phyloP scores from a whole-genome alignment of 2,329 filamentous ascomycete species.

The Calonectria ilicicola region DNA sequence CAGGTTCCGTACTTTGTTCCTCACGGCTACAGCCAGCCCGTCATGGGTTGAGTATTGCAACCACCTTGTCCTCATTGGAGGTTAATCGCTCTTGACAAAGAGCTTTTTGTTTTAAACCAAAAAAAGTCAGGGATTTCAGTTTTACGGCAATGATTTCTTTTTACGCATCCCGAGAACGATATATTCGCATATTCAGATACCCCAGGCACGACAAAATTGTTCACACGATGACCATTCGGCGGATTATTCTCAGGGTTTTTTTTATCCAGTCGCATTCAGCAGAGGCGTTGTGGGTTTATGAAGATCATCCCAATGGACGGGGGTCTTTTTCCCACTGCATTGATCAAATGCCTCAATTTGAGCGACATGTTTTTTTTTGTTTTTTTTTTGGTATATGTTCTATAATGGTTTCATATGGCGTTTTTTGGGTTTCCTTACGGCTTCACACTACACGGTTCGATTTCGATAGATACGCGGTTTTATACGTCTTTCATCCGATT shows the following conservation, averaged over 20 bases:
- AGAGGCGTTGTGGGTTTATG: conserved; percentile 19
- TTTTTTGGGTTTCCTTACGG: conserved; percentile 35
- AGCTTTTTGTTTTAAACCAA: conserved; percentile 37
- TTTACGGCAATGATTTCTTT: conserved; percentile 50
- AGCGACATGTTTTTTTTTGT: conserved; percentile 27
- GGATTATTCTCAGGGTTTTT: conserved; percentile 43
- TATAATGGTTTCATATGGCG: conserved; percentile 51
- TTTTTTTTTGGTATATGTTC: conserved; percentile 45
- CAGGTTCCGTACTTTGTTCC: conserved; percentile 60
- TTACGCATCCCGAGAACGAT: conserved; percentile 48
- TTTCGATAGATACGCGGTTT: conserved; percentile 43
- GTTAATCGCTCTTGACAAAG: conserved; percentile 36
- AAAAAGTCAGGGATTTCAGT: conserved; percentile 42
- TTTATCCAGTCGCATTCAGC: conserved; percentile 31
- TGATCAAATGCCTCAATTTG: neutral
- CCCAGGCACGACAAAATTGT: conserved; percentile 52
- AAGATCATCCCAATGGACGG: neutral
- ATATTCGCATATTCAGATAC: conserved; percentile 54
- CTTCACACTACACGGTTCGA: conserved; percentile 39
- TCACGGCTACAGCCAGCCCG: conserved; percentile 65
- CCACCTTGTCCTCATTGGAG: conserved; percentile 24
- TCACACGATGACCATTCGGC: conserved; percentile 45
- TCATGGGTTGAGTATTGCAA: conserved; percentile 60
- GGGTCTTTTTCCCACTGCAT: conserved; percentile 2
- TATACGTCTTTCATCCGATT: conserved; percentile 27